Base-by-base conservation (phyloP, 371 early-diverging fungal species). In the Chytridiales sp. region DNA sequence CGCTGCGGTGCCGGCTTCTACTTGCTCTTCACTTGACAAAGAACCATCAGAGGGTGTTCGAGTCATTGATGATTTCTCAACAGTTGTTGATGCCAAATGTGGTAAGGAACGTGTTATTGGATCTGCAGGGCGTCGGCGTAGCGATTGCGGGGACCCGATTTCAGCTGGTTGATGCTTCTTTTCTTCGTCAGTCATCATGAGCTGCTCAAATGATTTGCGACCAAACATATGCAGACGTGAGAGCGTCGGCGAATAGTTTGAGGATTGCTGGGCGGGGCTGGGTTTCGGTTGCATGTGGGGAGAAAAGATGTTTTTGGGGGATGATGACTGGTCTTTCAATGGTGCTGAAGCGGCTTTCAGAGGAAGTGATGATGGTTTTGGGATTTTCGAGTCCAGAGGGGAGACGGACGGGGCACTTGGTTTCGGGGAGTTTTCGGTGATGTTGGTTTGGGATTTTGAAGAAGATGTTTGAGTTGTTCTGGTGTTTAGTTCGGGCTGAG, bases 1-100 rank as follows among this genome's bases (percentile, higher is more conserved):
- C 8, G 55, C 55, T 2, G 55, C 55, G 1, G 42, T 54, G 9
- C 55, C 55, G n/a, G n/a, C n/a, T n/a, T n/a, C n/a, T n/a, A n/a
- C n/a, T n/a, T n/a, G n/a, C n/a, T n/a, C n/a, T n/a, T n/a, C n/a
- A n/a, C n/a, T n/a, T n/a, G n/a, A n/a, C n/a, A n/a, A n/a, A n/a
- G n/a, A n/a, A n/a, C n/a, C n/a, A n/a, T n/a, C n/a, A n/a, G n/a
- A n/a, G n/a, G n/a, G n/a, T n/a, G n/a, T n/a, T n/a, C n/a, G n/a
- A n/a, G n/a, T n/a, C n/a, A n/a, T n/a, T n/a, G n/a, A n/a, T n/a
- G n/a, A n/a, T n/a, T n/a, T n/a, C n/a, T n/a, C n/a, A n/a, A n/a
- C n/a, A n/a, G n/a, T n/a, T n/a, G n/a, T n/a, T n/a, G n/a, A n/a
- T n/a, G n/a, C n/a, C n/a, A n/a, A n/a, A n/a, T n/a, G n/a, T n/a